A percentile compares a stretch with the other conserved stretches of the same genome.
Evolutionary conservation across 371 early-diverging fungal species (phyloP).

Genomic region (Zychaea mexicana): DNA sequence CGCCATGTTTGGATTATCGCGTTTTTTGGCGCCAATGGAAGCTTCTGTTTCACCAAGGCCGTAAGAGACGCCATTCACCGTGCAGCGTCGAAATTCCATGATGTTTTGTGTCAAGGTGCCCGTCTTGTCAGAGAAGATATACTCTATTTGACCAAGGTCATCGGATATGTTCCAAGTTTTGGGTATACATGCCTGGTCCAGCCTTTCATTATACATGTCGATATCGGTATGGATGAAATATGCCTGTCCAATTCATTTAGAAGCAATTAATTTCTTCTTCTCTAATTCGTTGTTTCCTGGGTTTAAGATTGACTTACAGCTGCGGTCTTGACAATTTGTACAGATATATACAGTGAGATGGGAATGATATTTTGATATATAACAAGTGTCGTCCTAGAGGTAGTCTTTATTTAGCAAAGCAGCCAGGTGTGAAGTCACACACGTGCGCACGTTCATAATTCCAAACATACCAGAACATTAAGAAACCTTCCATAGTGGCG

Average conservation of each 20-base stretch:
- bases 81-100: conserved; percentile 83
- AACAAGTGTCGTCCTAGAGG: conserved; percentile 42
- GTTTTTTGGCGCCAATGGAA: conserved; percentile 38
- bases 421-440: too few species aligned
- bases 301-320: conserved; percentile 32
- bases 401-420: background rate
- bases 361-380: conserved; percentile 71
- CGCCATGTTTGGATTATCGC: conserved; percentile 33
- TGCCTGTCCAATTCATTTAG: conserved; percentile 40
- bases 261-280: background rate
- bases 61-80: conserved; percentile 83
- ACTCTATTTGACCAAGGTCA: conserved; percentile 89
- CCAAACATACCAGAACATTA: conserved; percentile 49
- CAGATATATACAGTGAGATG: conserved; percentile 94
- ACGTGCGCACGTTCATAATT: too few species aligned
- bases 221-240: conserved; percentile 84
- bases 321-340: conserved; percentile 90
- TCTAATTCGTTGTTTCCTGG: too few species aligned
- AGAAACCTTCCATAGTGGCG: conserved; percentile 50
- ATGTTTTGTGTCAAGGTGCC: conserved; percentile 84
- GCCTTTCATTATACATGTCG: conserved; percentile 84
- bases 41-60: conserved; percentile 64
- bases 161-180: conserved; percentile 90
- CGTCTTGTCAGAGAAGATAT: conserved; percentile 94
- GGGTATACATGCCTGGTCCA: conserved; percentile 81